Percentiles rank a stretch among this genome's conserved stretches.
Conservation (phyloP, 2,329 filamentous ascomycete genomes). For the Chrysosporium queenslandicum region DNA sequence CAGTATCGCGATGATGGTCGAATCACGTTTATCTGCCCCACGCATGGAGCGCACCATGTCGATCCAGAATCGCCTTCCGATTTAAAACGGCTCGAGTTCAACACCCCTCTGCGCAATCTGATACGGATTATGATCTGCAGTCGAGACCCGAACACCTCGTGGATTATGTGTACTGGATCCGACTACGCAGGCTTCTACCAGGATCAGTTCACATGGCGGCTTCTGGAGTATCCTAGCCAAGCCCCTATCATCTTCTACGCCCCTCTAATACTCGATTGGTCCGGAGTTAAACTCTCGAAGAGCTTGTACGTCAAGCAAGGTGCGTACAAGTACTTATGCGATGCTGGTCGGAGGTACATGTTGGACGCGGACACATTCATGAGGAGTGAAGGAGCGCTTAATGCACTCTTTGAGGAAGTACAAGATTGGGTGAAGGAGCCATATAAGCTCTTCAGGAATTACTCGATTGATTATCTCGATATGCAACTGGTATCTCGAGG, state of each 20-base stretch:
- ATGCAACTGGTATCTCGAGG: constrained; percentile 2
- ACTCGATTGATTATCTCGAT: constrained; percentile 1
- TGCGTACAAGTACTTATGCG: constrained; percentile 15
- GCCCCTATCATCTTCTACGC: constrained; percentile 14
- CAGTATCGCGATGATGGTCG: constrained; percentile 10
- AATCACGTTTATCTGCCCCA: constrained; percentile 9
- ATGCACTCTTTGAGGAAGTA: constrained; percentile 7
- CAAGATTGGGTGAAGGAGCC: constrained; percentile 5
- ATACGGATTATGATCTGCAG: constrained; percentile 12
- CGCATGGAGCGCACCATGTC: constrained; percentile 2
- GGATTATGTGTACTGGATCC: constrained; percentile 15
- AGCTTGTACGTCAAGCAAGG: constrained; percentile 16
- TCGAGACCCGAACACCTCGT: constrained; percentile 6
- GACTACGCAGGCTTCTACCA: constrained; percentile 18
- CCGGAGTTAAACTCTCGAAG: constrained; percentile 17
- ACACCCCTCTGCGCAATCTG: constrained; percentile 17
- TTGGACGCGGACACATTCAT: neutral
- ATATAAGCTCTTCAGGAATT: constrained; percentile 1
- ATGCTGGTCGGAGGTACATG: constrained; percentile 10
- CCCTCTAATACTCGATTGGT: constrained; percentile 16
- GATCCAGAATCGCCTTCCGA: neutral
- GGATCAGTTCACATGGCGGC: constrained; percentile 13
- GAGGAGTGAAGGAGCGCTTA: neutral
- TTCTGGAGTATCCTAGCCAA: constrained; percentile 6
- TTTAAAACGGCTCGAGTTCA: constrained; percentile 13